Evolutionary conservation across 768 basidiomycete species (phyloP), one percentile per base, ranked within the genome.

Genomic region (Macrolepiota albuminosa): DNA sequence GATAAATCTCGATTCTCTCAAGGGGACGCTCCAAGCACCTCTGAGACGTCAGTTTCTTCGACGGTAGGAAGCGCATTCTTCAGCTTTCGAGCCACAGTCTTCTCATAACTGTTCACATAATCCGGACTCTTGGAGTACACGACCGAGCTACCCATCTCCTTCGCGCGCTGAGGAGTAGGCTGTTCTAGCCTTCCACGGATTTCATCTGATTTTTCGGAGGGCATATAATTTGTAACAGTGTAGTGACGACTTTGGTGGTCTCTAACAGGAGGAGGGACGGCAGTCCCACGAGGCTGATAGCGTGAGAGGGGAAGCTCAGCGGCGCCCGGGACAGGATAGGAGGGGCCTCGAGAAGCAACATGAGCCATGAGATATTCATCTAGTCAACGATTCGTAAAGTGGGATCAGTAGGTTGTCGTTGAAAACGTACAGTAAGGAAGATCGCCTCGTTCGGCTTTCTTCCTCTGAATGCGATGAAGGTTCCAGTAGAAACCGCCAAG

Each of bases 91-190:
- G 14, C 31, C 11, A 13, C 31, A 24, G 18, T 46, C 49, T 64
- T 75, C 48, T 69, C 70, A 50, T 75, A 75, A 37, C 71, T 72
- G 33, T 70, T 66, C 47, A 58, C 71, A 62, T 72, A 74, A 52
- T 72, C 70, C 4, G 73, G 70, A 21, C 73, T 72, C 54, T 76
- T 73, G 5, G 74, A 73, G 45, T 74, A 73, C 4, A 67, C 68
- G 33, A 62, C 61, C 1, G 66, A 67, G 42, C 67, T 65, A 6
- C 66, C 69, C 31, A 68, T 64, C n/a, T 40, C 56, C 42, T 63
- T 66, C 31, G 59, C 57, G 37, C 72, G 69, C 59, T 75, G 75
- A 0, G 74, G 74, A 13, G 71, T 59, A 1, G 75, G 74, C 24
- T 65, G 67, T 64, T 70, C 68, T 34, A 60, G 57, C 7, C 67